Evolutionary conservation across 192 early-diverging fungal genomes (phyloP).

Genomic region (Backusella macrospora): DNA sequence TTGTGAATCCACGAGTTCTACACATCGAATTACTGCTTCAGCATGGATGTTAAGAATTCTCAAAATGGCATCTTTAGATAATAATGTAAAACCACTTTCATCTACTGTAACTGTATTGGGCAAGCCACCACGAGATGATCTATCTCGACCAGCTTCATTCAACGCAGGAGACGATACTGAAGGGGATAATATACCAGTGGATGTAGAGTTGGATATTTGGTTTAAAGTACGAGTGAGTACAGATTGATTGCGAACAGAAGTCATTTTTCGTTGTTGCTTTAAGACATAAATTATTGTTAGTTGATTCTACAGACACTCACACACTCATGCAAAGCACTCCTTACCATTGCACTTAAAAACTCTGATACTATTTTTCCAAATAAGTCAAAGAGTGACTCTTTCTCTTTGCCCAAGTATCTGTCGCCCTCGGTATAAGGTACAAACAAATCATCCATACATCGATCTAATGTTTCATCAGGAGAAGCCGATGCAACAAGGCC

Average conservation of each 20-base stretch:
- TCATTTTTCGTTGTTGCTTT: slow-evolving; percentile 45
- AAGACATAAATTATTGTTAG: slow-evolving; percentile 6
- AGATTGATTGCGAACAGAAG: slow-evolving; percentile 34
- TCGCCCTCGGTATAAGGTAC: slow-evolving; percentile 91
- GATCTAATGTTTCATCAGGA: slow-evolving; percentile 75
- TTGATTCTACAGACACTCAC: too few species aligned
- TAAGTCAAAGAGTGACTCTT: slow-evolving; percentile 66
- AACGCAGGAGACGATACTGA: slow-evolving; percentile 19
- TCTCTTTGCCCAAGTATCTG: slow-evolving; percentile 84
- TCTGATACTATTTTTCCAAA: slow-evolving; percentile 56
- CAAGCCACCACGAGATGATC: neutral
- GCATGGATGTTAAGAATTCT: slow-evolving; percentile 72
- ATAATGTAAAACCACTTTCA: slow-evolving; percentile 34
- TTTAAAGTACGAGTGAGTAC: slow-evolving; percentile 41
- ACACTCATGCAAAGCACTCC: neutral
- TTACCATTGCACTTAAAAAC: slow-evolving; percentile 52
- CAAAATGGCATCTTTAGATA: slow-evolving; percentile 49
- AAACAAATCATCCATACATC: slow-evolving; percentile 94
- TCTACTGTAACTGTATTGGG: slow-evolving; percentile 24
- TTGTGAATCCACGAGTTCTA: slow-evolving; percentile 69
- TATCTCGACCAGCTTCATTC: neutral
- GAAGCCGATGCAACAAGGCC: slow-evolving; percentile 51
- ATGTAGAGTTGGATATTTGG: slow-evolving; percentile 34
- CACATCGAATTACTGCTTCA: slow-evolving; percentile 76
- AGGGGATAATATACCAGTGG: slow-evolving; percentile 16